These are phyloP conservation scores for Sanguinoderma infundibulare DNA, from an alignment of 1,284 basidiomycete genomes.

Conservation along the genomic window DNA sequence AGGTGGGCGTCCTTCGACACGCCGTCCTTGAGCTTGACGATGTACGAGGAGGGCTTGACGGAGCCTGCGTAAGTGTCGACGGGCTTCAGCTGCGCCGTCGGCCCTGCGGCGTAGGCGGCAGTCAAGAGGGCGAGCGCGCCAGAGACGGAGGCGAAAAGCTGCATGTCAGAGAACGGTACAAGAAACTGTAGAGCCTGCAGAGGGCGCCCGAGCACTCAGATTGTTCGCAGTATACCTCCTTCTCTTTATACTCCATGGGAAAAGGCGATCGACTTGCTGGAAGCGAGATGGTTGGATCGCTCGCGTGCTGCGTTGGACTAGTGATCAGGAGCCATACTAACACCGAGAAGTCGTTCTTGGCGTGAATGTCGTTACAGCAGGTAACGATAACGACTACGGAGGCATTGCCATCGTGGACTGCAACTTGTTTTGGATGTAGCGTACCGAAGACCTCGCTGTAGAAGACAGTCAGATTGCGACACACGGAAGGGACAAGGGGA, in stretches of 20 bases:
- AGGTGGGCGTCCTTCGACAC: slow-evolving; percentile 38
- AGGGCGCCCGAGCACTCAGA: slow-evolving; percentile 17
- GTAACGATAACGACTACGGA: neutral
- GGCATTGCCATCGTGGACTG: neutral
- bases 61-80: slow-evolving; percentile 44
- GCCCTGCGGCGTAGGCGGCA: slow-evolving; percentile 32
- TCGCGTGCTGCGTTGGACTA: neutral
- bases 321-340: neutral
- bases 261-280: neutral
- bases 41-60: slow-evolving; percentile 43
- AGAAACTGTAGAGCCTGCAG: slow-evolving; percentile 1
- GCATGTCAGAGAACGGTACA: slow-evolving; percentile 26
- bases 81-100: slow-evolving; percentile 32
- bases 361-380: neutral
- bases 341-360: neutral
- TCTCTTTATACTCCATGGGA: neutral
- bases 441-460: neutral
- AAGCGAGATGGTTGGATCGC: neutral
- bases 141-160: slow-evolving; percentile 32
- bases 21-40: slow-evolving; percentile 64
- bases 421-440: neutral
- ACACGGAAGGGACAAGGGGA: neutral
- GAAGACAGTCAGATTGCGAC: slow-evolving; percentile 1
- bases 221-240: neutral
- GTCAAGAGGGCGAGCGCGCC: slow-evolving; percentile 33